A percentile compares a stretch with the other conserved stretches of the same genome.
phyloP scores from a whole-genome alignment of 225 moss, liverwort and hornwort genomes.

The Physcomitrellopsis africana region DNA sequence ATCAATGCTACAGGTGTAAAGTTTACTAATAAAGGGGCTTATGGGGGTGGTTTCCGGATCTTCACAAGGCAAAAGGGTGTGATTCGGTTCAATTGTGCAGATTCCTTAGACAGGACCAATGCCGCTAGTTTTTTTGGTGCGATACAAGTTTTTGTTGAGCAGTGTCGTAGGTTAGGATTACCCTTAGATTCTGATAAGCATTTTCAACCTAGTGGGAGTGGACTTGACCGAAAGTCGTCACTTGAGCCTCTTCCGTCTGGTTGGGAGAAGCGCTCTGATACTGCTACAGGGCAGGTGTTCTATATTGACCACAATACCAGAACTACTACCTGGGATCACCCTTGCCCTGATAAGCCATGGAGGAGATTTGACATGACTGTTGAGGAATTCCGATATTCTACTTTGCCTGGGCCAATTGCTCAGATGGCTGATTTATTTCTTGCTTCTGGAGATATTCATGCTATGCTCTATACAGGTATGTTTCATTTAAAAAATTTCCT shows the following conservation, averaged over 20 bases:
- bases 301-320: slow-evolving; percentile 95
- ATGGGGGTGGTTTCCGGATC: slow-evolving; percentile 66
- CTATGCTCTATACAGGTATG: slow-evolving; percentile 86
- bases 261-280: slow-evolving; percentile 92
- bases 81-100: slow-evolving; percentile 97
- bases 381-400: slow-evolving; percentile 85
- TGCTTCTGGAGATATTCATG: slow-evolving; percentile 93
- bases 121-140: slow-evolving; percentile 98
- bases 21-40: slow-evolving; percentile 61
- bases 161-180: slow-evolving; percentile 83
- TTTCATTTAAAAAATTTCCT: background rate
- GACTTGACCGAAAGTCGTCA: slow-evolving; percentile 58
- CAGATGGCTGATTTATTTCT: slow-evolving; percentile 89
- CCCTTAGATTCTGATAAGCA: slow-evolving; percentile 74
- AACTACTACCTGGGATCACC: slow-evolving; percentile 97
- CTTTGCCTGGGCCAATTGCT: slow-evolving; percentile 71
- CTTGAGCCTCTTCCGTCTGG: slow-evolving; percentile 89
- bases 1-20: slow-evolving; percentile 46
- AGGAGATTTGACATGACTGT: slow-evolving; percentile 88
- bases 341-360: slow-evolving; percentile 95
- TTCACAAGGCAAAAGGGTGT: slow-evolving; percentile 78
- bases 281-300: slow-evolving; percentile 84
- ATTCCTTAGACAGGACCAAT: slow-evolving; percentile 96
- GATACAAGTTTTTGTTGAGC: slow-evolving; percentile 89
- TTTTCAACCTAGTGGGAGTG: slow-evolving; percentile 54